phyloP scores from a whole-genome alignment of 768 basidiomycete species.

The Mycena haematopus region DNA sequence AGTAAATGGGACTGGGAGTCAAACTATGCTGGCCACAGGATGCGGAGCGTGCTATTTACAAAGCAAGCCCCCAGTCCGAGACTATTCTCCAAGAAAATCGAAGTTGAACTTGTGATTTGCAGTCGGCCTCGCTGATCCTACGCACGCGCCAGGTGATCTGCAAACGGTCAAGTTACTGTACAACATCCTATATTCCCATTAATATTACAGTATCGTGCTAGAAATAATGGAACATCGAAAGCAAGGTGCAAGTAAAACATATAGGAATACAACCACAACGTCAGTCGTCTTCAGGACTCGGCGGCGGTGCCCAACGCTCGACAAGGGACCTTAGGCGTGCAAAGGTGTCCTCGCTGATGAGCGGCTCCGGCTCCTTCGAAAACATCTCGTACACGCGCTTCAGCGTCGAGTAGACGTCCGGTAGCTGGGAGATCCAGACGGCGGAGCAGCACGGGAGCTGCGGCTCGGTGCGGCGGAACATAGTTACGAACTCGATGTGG shows the following conservation, averaged over 20 bases:
- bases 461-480: conserved; percentile 15
- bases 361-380: neutral
- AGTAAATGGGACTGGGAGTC: neutral
- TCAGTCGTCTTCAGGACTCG: no score
- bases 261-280: neutral
- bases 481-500: conserved; percentile 9
- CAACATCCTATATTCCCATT: no score
- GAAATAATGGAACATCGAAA: conserved; percentile 12
- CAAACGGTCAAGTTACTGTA: no score
- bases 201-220: neutral
- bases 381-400: neutral
- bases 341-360: conserved; percentile 9
- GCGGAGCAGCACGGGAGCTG: conserved; percentile 16
- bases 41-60: neutral
- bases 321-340: conserved; percentile 3
- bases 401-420: conserved; percentile 19
- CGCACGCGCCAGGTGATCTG: neutral
- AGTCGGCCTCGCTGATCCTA: neutral
- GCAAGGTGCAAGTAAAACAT: conserved; percentile 10
- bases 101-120: conserved; percentile 3
- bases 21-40: neutral
- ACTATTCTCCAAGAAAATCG: neutral
- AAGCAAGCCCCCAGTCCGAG: neutral
- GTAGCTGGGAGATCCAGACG: conserved; percentile 19
- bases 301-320: conserved; percentile 23